Evolutionary conservation across 352 stramenopile genomes (phyloP), one percentile per base, ranked within the genome.

Genomic region (Pythium graminicola): DNA sequence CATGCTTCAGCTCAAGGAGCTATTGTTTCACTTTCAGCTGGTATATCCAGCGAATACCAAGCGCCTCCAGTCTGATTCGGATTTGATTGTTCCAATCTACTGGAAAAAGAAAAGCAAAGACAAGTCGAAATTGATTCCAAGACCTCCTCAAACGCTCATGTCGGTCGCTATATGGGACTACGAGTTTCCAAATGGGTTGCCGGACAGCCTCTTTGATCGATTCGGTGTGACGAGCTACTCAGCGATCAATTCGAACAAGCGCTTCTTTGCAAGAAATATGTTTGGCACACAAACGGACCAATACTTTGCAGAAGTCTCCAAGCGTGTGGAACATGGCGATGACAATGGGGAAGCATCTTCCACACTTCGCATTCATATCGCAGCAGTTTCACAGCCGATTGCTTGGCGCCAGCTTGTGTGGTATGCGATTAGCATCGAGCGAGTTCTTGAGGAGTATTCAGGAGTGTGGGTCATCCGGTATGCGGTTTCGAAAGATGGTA

Each of bases 1-100:
- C 24, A 17, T 61, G 24, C 11, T 53, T 4, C 45, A 48, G 43
- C 33, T 61, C 7, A 61, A 61, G 45, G 5, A 48, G 20, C 36
- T 61, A 1, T 24, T 61, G 16, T 54, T 54, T 31, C 23, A 61
- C 11, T 61, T 61, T 20, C 35, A 61, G 8, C 53, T 61, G 11
- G 53, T 38, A 28, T 61, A 54, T 20, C 44, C 53, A 0, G 53
- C 26, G 14, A 45, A 35, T 5, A 22, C 14, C 3, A 23, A 31
- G 1, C 20, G 16, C 13, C 41, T 61, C 3, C 9, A 16, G 2
- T 54, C 27, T 27, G 22, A 54, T n/a, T 54, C 53, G 13, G 53
- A 61, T 14, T 17, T 61, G 2, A 50, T 54, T n/a, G 27, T 61
- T n/a, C 53, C 53, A 1, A n/a, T 47, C 7, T 61, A 61, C 36